phyloP scores from a whole-genome alignment of 1,139 yeast genomes.

The Eremothecium coryli region DNA sequence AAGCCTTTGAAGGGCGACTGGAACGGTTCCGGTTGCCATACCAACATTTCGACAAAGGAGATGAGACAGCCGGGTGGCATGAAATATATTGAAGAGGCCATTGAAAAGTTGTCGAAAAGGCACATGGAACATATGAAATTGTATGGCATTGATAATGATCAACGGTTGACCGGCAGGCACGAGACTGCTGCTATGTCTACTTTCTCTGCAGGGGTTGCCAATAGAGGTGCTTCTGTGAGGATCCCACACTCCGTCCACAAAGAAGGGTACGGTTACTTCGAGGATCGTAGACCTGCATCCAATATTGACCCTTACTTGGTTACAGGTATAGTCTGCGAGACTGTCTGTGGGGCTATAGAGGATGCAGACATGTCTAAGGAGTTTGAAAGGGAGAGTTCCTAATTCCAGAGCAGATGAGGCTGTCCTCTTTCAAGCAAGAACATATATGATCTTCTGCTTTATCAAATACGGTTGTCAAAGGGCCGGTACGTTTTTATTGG shows the following conservation, averaged over 20 bases:
- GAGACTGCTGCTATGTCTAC: conserved; percentile 92
- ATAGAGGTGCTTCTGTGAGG: conserved; percentile 98
- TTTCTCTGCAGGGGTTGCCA: conserved; percentile 96
- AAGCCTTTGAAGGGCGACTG: conserved; percentile 98
- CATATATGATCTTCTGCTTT: not conserved
- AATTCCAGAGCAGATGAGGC: too few species aligned
- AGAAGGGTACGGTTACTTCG: conserved; percentile 97
- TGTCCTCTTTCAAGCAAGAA: not conserved
- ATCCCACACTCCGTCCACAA: conserved; percentile 98
- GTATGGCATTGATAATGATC: conserved; percentile 90
- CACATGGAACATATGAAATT: conserved; percentile 93
- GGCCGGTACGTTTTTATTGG: too few species aligned
- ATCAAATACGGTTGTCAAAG: not conserved
- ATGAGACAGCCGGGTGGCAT: conserved; percentile 97
- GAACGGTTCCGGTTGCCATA: conserved; percentile 99
- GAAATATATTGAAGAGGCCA: conserved; percentile 85
- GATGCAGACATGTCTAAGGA: conserved; percentile 94
- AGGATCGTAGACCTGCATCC: conserved; percentile 99
- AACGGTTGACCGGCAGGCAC: conserved; percentile 94
- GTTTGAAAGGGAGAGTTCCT: conserved; percentile 57
- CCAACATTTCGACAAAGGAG: conserved; percentile 84
- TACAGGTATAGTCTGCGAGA: conserved; percentile 96
- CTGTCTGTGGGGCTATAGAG: conserved; percentile 89
- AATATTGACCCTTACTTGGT: conserved; percentile 98
- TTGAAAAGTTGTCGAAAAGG: conserved; percentile 89